Conservation (phyloP, 169 alveolate species). For the Eimeria necatrix region DNA sequence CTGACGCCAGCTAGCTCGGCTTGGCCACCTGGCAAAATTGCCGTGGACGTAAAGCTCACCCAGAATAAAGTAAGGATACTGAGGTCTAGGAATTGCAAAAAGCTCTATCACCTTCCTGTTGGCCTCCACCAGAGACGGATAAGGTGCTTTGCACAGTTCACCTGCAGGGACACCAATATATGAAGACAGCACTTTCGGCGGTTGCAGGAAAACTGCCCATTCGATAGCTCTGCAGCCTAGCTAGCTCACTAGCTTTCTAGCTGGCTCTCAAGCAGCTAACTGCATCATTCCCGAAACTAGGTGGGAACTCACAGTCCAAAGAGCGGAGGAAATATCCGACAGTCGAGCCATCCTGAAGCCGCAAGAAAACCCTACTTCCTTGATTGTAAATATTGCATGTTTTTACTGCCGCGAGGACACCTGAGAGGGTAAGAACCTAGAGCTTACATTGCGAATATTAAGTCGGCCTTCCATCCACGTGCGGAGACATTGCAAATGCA, state of each 20-base stretch:
- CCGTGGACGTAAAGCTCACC: slow-evolving; percentile 81
- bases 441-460: slow-evolving; percentile 86
- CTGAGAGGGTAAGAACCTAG: too few species aligned
- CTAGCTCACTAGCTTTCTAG: not conserved
- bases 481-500: slow-evolving; percentile 96
- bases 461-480: slow-evolving; percentile 95
- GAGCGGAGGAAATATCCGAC: slow-evolving; percentile 59
- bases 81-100: slow-evolving; percentile 92
- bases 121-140: slow-evolving; percentile 89
- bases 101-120: slow-evolving; percentile 88
- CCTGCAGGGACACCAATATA: slow-evolving; percentile 83
- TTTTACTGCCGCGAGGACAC: too few species aligned
- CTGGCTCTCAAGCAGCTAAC: not conserved
- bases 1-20: too few species aligned
- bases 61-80: slow-evolving; percentile 90
- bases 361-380: not conserved
- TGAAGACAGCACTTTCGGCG: not conserved
- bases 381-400: too few species aligned
- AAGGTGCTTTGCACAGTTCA: slow-evolving; percentile 94
- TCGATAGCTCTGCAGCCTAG: not conserved
- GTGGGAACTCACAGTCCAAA: slow-evolving; percentile 21
- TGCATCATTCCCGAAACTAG: not conserved
- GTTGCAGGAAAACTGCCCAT: not conserved
- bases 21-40: not conserved
- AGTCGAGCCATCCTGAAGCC: slow-evolving; percentile 45